These are phyloP conservation scores for Lentithecium fluviatile DNA, from an alignment of 495 filamentous ascomycete species.

Conservation along the genomic window DNA sequence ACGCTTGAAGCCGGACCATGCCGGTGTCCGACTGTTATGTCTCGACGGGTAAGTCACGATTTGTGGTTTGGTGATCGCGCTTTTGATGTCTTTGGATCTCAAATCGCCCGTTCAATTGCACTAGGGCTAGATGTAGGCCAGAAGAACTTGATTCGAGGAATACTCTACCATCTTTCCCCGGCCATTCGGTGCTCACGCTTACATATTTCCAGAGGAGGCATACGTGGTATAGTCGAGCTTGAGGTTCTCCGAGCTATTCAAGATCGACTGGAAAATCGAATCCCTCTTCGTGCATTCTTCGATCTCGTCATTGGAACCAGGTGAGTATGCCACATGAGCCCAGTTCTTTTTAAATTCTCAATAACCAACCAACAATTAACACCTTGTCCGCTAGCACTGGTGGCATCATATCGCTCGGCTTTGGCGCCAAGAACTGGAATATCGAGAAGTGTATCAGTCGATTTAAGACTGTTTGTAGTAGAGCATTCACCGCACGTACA, in stretches of 20 bases:
- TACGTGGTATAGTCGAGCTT: slow-evolving; percentile 49
- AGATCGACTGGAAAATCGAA: slow-evolving; percentile 25
- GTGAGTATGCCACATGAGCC: slow-evolving; percentile 36
- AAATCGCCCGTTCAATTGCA: no score
- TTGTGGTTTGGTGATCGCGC: no score
- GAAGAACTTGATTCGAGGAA: no score
- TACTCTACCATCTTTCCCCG: no score
- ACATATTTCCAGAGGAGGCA: slow-evolving; percentile 43
- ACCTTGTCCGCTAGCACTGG: slow-evolving; percentile 44
- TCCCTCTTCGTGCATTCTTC: slow-evolving; percentile 47
- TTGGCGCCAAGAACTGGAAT: slow-evolving; percentile 51
- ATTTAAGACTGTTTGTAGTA: slow-evolving; percentile 44
- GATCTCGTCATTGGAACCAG: slow-evolving; percentile 51
- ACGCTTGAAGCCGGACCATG: slow-evolving; percentile 41
- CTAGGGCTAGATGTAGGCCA: no score
- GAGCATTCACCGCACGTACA: slow-evolving; percentile 47
- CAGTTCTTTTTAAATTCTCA: no score
- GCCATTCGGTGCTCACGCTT: no score
- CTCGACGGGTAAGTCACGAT: slow-evolving; percentile 50
- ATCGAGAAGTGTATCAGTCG: slow-evolving; percentile 43
- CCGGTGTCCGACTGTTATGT: slow-evolving; percentile 42
- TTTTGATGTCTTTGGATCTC: no score
- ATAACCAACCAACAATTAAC: no score
- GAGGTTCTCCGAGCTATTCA: slow-evolving; percentile 44
- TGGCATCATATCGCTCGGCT: slow-evolving; percentile 55